Base-by-base conservation (phyloP, 176 grass and related monocot genomes). In the Triticum timopheevii region DNA sequence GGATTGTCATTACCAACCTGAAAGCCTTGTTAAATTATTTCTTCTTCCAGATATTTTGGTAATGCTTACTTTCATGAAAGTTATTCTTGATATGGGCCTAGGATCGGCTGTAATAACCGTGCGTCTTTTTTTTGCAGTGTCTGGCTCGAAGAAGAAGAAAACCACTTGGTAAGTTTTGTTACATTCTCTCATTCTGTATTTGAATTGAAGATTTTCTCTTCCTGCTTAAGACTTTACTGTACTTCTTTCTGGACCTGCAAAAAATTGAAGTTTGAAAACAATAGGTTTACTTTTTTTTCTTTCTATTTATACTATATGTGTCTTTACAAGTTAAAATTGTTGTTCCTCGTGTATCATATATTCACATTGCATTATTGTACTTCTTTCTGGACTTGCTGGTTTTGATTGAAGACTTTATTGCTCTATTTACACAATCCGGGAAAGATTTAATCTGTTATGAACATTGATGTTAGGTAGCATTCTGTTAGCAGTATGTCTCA, bases 11-110 rank as follows among this genome's bases (percentile, higher is more conserved):
- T 98, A 98, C 50, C 82, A 24, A 69, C 97, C 94, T 3, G 94
- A 96, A 73, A 98, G 88, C 69, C 97, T 98, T 91, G 92, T 98
- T 80, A 94, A 94, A 86, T 89, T 98, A 84, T 96, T 96, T 86
- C 23, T 98, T 82, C 88, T 94, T 80, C 92, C 90, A 73, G 80
- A 98, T 80, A 80, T 95, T 64, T 86, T 93, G 97, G 97, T 98
- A 96, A 89, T 76, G 64, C 69, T 62, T 66, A 86, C 16, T 76
- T 28, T 89, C 31, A 39, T 52, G 25, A 69, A 75, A 35, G 8
- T 12, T 88, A 15, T 77, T 82, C 28, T 83, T 61, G 25, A 80
- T 80, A 88, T 77, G 24, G 12, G 84, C 16, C 12, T 71, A 78
- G 7, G 44, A 38, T 64, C 76, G 33, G 42, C 56, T 84, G 24